phyloP scores from a whole-genome alignment of 2,329 filamentous ascomycete species.

The Camptophora hylomeconis region DNA sequence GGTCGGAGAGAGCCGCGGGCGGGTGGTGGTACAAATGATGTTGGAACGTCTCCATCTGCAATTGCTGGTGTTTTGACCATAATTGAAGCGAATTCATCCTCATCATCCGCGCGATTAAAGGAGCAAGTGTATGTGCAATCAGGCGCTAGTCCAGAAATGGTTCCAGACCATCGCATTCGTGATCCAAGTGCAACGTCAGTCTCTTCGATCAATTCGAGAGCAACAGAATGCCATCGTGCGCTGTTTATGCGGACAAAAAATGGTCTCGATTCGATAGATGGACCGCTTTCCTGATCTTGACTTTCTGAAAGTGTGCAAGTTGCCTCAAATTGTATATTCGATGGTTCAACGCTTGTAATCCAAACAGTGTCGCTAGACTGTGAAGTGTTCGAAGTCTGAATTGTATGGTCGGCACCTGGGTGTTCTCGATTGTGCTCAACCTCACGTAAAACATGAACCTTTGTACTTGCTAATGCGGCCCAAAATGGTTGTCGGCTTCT shows the following conservation, averaged over 20 bases:
- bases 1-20: conserved; percentile 47
- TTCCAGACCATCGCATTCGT: conserved; percentile 42
- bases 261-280: conserved; percentile 34
- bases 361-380: conserved; percentile 32
- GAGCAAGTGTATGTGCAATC: conserved; percentile 52
- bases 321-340: conserved; percentile 34
- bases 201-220: conserved; percentile 35
- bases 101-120: conserved; percentile 43
- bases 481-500: conserved; percentile 83
- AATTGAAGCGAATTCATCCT: conserved; percentile 45
- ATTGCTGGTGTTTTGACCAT: conserved; percentile 50
- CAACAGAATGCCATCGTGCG: conserved; percentile 50
- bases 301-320: conserved; percentile 20
- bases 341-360: conserved; percentile 34
- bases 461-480: conserved; percentile 84
- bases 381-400: conserved; percentile 16
- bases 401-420: conserved; percentile 9
- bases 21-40: conserved; percentile 30
- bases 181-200: conserved; percentile 31
- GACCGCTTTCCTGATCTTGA: conserved; percentile 19
- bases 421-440: conserved; percentile 58
- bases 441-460: conserved; percentile 90
- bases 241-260: conserved; percentile 55
- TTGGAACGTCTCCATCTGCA: conserved; percentile 46
- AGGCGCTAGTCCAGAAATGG: conserved; percentile 52